Evolutionary conservation across 768 basidiomycete species (phyloP), one percentile per base, ranked within the genome.

Genomic region (Sarcomyxa edulis): DNA sequence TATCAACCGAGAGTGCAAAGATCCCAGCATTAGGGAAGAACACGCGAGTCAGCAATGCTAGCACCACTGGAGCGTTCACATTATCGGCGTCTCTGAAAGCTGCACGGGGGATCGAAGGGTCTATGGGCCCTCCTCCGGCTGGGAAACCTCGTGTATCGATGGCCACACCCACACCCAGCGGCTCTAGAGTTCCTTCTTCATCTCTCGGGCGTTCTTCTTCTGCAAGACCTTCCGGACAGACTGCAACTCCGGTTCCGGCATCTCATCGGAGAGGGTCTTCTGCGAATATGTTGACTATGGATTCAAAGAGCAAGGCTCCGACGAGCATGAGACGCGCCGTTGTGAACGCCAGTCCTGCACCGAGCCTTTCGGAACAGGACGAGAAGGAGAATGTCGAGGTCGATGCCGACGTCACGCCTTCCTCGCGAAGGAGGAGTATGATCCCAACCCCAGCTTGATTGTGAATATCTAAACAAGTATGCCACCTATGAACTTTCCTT

Each of bases 311-410:
- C 18, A 65, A 59, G 25, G 38, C 55, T 18, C 68, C 62, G 40
- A 38, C 52, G 7, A 59, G 65, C 35, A 39, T 55, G 26, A 26
- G 54, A 12, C 60, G 60, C 39, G 56, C 59, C 35, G 52, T 58
- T 30, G 50, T 63, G 14, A 62, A 49, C 35, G 50, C 56, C 8
- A 68, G 62, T 39, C 61, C 64, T 7, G 52, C 58, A 30, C 56
- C 66, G 11, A 72, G 66, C 44, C 48, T 62, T 19, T 54, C 60
- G 8, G 71, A 73, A 54, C 49, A 59, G 23, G 69, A 72, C 37
- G 78, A 81, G 52, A 82, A 81, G 59, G 78, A 81, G 60, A 82
- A 82, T 46, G 52, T 73, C 39, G 62, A 64, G 34, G 49, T 44
- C 12, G 44, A 32, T 24, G 47, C 52, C 29, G 47, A 44, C 25